Conservation (phyloP, 2,329 filamentous ascomycete species). For the Alternaria conjuncta region DNA sequence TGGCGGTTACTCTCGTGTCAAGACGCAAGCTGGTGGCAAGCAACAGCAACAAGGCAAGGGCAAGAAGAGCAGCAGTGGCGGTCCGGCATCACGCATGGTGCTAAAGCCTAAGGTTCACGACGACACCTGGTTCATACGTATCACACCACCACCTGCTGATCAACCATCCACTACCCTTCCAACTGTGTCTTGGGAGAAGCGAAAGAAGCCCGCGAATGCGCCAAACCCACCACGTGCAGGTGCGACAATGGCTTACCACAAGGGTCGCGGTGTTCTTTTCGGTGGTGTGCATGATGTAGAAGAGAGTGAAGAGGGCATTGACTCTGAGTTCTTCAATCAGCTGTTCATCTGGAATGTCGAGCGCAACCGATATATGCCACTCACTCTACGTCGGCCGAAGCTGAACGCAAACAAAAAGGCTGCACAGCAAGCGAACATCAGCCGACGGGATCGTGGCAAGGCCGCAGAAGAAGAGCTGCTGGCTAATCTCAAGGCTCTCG, state of each 20-base stretch:
- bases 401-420: constrained; percentile 67
- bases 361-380: constrained; percentile 90
- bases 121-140: constrained; percentile 90
- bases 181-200: constrained; percentile 84
- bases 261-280: constrained; percentile 89
- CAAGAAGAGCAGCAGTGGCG: constrained; percentile 59
- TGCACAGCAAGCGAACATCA: constrained; percentile 43
- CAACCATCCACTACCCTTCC: constrained; percentile 70
- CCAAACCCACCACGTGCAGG: constrained; percentile 85
- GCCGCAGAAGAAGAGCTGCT: constrained; percentile 92
- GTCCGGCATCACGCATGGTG: constrained; percentile 70
- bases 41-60: constrained; percentile 59
- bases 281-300: constrained; percentile 95
- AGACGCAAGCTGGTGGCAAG: constrained; percentile 66
- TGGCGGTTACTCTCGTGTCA: constrained; percentile 92
- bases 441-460: constrained; percentile 72
- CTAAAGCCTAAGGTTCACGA: constrained; percentile 90
- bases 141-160: constrained; percentile 74
- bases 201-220: constrained; percentile 89
- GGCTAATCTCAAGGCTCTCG: constrained; percentile 82
- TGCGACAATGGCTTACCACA: constrained; percentile 92
- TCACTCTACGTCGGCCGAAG: constrained; percentile 77
- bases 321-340: constrained; percentile 95
- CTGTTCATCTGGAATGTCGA: constrained; percentile 95
- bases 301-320: constrained; percentile 90